Percentiles rank a stretch among this genome's conserved stretches.
Conservation (phyloP, 306 rosid species). For the Dalbergia oliveri region DNA sequence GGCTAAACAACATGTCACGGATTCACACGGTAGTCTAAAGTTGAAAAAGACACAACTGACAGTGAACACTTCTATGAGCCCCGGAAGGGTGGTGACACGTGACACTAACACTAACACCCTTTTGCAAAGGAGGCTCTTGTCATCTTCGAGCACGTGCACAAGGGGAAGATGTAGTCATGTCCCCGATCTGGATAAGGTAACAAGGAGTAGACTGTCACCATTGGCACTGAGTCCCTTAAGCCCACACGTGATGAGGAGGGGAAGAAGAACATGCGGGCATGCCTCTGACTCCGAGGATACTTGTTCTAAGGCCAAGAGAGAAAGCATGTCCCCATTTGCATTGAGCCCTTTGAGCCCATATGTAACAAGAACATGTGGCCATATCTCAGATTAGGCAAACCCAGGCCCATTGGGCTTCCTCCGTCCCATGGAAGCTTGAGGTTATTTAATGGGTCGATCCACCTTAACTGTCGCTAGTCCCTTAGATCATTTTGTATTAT, state of each 20-base stretch:
- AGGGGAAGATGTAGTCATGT: slow-evolving; percentile 22
- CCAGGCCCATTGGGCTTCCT: too few relatives aligned
- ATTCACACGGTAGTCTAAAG: neutral
- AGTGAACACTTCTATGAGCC: slow-evolving; percentile 13
- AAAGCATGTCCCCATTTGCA: slow-evolving; percentile 48
- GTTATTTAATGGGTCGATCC: too few relatives aligned
- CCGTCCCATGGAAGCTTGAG: too few relatives aligned
- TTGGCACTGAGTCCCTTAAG: slow-evolving; percentile 49
- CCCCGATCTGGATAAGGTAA: slow-evolving; percentile 31
- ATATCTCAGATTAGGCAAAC: slow-evolving; percentile 50
- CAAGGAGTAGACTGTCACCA: slow-evolving; percentile 37
- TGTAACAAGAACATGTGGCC: slow-evolving; percentile 37
- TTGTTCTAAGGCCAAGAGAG: slow-evolving; percentile 23
- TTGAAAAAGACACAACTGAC: slow-evolving; percentile 16
- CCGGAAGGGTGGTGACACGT: slow-evolving; percentile 9
- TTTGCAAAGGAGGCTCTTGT: slow-evolving; percentile 29
- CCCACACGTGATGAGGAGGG: slow-evolving; percentile 14
- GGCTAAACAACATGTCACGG: neutral
- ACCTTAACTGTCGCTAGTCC: slow-evolving; percentile 21
- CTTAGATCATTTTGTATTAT: slow-evolving; percentile 36
- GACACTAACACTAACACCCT: neutral
- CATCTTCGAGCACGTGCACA: slow-evolving; percentile 22
- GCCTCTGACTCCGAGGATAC: slow-evolving; percentile 17
- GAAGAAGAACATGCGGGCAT: slow-evolving; percentile 12
- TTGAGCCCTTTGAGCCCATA: slow-evolving; percentile 47